These are phyloP conservation scores for Ochromonas danica DNA, from an alignment of 108 stramenopile species.

Conservation along the genomic window DNA sequence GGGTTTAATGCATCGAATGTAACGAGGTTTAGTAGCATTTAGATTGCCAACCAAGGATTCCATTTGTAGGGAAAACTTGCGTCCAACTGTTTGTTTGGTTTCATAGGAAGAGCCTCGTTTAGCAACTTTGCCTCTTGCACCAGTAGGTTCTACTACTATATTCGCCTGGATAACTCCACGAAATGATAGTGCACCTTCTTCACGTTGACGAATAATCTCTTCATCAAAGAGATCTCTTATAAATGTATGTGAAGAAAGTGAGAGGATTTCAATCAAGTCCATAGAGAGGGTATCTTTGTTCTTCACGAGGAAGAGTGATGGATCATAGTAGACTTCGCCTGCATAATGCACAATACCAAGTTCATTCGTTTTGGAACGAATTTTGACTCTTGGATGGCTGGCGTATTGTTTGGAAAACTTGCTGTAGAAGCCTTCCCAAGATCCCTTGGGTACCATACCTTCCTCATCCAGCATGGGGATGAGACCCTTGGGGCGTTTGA, in stretches of 20 bases:
- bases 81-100: conserved; percentile 28
- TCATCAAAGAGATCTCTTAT: conserved; percentile 18
- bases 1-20: conserved; percentile 48
- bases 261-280: conserved; percentile 17
- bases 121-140: neutral
- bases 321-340: conserved; percentile 41
- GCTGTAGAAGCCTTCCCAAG: conserved; percentile 41
- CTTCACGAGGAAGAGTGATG: conserved; percentile 34
- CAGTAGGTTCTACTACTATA: neutral
- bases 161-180: neutral
- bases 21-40: conserved; percentile 37
- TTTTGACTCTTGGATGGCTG: neutral
- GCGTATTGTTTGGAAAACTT: conserved; percentile 33
- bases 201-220: neutral
- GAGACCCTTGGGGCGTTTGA: conserved; percentile 68
- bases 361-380: neutral
- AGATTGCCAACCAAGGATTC: conserved; percentile 25
- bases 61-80: conserved; percentile 35
- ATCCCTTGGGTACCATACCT: conserved; percentile 67
- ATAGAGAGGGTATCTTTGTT: conserved; percentile 40
- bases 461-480: conserved; percentile 89
- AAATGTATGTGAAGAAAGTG: neutral
- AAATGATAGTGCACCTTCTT: neutral
- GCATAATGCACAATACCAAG: conserved; percentile 42
- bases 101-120: neutral